These are phyloP conservation scores for Gossypium ekmanianum DNA, from an alignment of 345 rosid species.

Conservation along the genomic window DNA sequence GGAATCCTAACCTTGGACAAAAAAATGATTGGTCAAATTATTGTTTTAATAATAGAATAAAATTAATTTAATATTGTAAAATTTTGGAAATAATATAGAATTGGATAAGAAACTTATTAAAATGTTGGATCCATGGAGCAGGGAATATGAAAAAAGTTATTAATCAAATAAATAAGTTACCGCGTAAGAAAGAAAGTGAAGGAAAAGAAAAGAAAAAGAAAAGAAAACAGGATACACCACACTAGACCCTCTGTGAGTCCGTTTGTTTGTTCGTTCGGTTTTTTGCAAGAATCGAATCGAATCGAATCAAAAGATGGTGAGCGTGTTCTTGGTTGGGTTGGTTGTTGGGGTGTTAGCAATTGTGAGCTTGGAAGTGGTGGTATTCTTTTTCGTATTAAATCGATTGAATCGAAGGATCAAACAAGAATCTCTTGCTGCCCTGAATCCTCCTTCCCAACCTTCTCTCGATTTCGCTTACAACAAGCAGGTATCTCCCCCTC, in stretches of 20 bases:
- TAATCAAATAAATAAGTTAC: background rate
- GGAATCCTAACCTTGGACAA: no score
- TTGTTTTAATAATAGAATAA: no score
- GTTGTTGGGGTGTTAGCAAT: constrained; percentile 41
- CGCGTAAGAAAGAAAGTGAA: background rate
- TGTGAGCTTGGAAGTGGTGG: constrained; percentile 31
- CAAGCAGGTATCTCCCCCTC: constrained; percentile 37
- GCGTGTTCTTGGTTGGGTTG: constrained; percentile 39
- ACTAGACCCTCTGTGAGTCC: background rate
- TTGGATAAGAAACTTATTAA: no score
- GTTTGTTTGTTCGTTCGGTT: background rate
- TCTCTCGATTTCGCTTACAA: constrained; percentile 41
- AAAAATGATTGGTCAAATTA: no score
- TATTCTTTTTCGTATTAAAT: constrained; percentile 27
- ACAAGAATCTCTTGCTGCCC: constrained; percentile 7
- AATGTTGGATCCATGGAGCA: no score
- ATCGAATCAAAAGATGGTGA: constrained; percentile 9
- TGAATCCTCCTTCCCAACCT: constrained; percentile 22
- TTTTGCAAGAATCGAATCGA: background rate
- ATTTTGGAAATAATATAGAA: no score
- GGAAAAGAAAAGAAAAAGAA: background rate
- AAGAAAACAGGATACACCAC: background rate
- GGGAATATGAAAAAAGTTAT: background rate
- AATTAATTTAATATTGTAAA: no score
- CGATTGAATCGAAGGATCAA: constrained; percentile 38